Evolutionary conservation across 2,329 filamentous ascomycete species (phyloP), one percentile per base, ranked within the genome.

Genomic region (Torrubiella hemipterigena): DNA sequence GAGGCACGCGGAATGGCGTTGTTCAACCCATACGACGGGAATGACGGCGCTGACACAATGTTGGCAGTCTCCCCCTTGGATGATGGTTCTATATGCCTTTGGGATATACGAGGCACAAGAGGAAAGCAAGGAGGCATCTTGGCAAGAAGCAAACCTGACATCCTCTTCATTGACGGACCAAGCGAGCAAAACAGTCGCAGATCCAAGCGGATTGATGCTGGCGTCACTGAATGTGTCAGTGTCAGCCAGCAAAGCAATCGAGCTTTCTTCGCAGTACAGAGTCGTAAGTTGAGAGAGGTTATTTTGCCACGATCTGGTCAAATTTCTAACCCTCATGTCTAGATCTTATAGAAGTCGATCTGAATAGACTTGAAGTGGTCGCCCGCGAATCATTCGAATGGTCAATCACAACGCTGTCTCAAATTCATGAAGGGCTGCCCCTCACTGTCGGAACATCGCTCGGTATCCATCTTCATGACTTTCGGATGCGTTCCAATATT

Each of bases 81-180:
- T 35, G 83, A 95, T 48, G 86, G 86, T 1, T 85, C 82, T 31
- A 69, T 95, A n/a, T 83, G 79, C 43, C 56, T 94, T 6, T 95
- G 86, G 86, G 81, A 93, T 47, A 60, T 83, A 30, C 73, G 68
- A 33, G 69, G 69, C 2, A 68, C 64, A 18, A 58, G 58, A 29
- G 55, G 55, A 5, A 62, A 50, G 39, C 69, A 66, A 40, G 81
- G 82, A 3, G 69, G 63, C 3, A 70, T 91, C 19, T 42, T 82
- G 9, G 74, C 70, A 1, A 69, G 68, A 38, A 91, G 81, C 51
- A 58, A 58, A 14, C 62, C 76, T 0, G 80, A 78, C 0, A 62
- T 89, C 7, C 62, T 94, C 12, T 76, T 77, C 33, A 57, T 65
- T n/a, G 63, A 67, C 35, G 60, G 62, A 3, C 55, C 59, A 1